Percentiles rank a stretch among this genome's conserved stretches.
Conservation (phyloP, 2,329 filamentous ascomycete genomes). For the Calonectria multiphialidica region DNA sequence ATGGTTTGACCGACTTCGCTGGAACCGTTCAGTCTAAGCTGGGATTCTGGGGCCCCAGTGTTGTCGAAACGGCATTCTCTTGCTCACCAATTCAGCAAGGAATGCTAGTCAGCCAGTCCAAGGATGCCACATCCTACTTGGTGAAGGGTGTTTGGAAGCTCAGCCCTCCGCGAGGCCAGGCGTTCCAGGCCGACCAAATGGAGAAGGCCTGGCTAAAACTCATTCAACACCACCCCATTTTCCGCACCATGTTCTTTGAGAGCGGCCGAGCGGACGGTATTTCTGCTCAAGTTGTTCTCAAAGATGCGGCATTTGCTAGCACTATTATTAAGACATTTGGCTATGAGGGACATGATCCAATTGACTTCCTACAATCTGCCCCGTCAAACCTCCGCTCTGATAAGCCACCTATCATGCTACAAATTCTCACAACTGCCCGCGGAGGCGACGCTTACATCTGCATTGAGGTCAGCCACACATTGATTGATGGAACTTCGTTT, state of each 20-base stretch:
- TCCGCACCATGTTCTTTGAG: constrained; percentile 21
- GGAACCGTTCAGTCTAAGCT: background rate
- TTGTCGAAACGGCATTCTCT: constrained; percentile 19
- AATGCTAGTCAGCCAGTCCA: constrained; percentile 24
- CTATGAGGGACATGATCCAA: background rate
- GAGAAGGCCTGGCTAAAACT: constrained; percentile 27
- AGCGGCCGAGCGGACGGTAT: background rate
- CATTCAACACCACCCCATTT: constrained; percentile 18
- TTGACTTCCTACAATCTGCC: background rate
- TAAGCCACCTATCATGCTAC: background rate
- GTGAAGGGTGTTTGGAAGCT: constrained; percentile 3
- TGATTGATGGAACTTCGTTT: constrained; percentile 47
- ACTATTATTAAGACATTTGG: background rate
- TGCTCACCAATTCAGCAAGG: constrained; percentile 35
- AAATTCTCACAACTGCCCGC: background rate
- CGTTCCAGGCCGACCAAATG: background rate
- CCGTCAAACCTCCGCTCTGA: background rate
- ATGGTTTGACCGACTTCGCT: background rate
- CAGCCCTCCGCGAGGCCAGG: background rate
- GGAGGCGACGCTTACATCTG: constrained; percentile 26
- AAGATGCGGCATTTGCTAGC: background rate
- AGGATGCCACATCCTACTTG: constrained; percentile 15
- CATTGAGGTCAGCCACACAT: constrained; percentile 49
- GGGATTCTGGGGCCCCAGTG: background rate
- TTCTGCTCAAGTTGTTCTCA: background rate